These are phyloP conservation scores for Polytolypa hystricis DNA, from an alignment of 2,329 filamentous ascomycete genomes.

Conservation along the genomic window DNA sequence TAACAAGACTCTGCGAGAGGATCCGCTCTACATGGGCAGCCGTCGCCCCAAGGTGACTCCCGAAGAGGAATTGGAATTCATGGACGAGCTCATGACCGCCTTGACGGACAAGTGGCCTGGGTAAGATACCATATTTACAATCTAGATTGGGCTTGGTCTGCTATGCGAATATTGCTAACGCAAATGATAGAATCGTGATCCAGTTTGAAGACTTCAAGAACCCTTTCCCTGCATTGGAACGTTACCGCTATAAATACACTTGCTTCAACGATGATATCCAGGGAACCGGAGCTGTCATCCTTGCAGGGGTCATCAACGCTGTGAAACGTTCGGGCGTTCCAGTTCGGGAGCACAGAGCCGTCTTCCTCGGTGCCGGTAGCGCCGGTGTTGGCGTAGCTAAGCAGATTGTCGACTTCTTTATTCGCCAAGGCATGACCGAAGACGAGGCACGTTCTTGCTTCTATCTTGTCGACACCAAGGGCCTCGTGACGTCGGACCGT, in stretches of 20 bases:
- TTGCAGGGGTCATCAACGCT: conserved; percentile 64
- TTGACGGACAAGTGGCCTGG: conserved; percentile 64
- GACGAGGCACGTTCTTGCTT: conserved; percentile 82
- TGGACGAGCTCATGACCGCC: conserved; percentile 96
- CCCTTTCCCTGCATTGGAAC: conserved; percentile 84
- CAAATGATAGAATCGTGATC: conserved; percentile 52
- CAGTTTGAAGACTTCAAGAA: conserved; percentile 99
- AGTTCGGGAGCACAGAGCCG: conserved; percentile 79
- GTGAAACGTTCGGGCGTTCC: conserved; percentile 80
- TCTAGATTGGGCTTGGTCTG: too few species aligned
- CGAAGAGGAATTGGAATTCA: conserved; percentile 74
- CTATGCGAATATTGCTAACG: conserved; percentile 3
- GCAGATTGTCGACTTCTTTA: conserved; percentile 95
- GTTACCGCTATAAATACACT: conserved; percentile 78
- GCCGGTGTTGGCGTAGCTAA: conserved; percentile 96
- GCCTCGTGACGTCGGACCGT: conserved; percentile 83
- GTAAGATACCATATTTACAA: conserved; percentile 30
- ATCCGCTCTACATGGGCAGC: conserved; percentile 85
- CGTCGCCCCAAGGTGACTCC: conserved; percentile 68
- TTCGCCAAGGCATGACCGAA: conserved; percentile 79
- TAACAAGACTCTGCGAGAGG: conserved; percentile 55
- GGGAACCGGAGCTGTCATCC: conserved; percentile 88
- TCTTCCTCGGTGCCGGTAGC: conserved; percentile 92
- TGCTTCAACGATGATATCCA: conserved; percentile 99
- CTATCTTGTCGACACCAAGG: conserved; percentile 95